phyloP scores from a whole-genome alignment of 495 filamentous ascomycete species.

The Delitschia confertaspora region DNA sequence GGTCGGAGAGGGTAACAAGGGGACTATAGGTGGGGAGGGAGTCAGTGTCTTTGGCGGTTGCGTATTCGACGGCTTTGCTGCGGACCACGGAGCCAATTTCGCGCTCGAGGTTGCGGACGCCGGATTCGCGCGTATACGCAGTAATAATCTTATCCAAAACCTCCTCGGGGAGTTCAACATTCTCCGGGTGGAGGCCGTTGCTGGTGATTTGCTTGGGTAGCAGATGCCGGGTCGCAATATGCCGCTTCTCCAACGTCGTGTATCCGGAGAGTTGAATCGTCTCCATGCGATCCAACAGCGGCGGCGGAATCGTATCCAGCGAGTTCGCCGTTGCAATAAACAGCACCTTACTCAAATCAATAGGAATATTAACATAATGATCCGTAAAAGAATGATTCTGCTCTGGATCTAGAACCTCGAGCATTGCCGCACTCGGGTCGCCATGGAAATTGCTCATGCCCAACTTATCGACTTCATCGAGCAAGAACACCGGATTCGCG shows the following conservation, averaged over 20 bases:
- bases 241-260: slow-evolving; percentile 94
- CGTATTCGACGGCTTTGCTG: slow-evolving; percentile 88
- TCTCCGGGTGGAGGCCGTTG: slow-evolving; percentile 66
- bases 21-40: slow-evolving; percentile 63
- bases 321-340: slow-evolving; percentile 99
- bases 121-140: slow-evolving; percentile 94
- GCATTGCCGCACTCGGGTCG: slow-evolving; percentile 96
- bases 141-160: slow-evolving; percentile 92
- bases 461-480: slow-evolving; percentile 98
- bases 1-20: slow-evolving; percentile 60
- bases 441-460: slow-evolving; percentile 88
- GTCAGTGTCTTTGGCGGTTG: slow-evolving; percentile 77
- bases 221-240: slow-evolving; percentile 87
- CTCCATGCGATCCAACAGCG: slow-evolving; percentile 96
- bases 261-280: slow-evolving; percentile 87
- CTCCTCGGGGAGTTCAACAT: slow-evolving; percentile 67
- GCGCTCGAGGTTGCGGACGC: slow-evolving; percentile 90
- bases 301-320: slow-evolving; percentile 87
- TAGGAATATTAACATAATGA: slow-evolving; percentile 93
- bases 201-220: slow-evolving; percentile 84
- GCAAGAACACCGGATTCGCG: slow-evolving; percentile 88
- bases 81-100: slow-evolving; percentile 93
- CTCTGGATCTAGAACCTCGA: slow-evolving; percentile 96
- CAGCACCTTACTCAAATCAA: slow-evolving; percentile 90
- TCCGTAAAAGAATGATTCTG: slow-evolving; percentile 93